Evolutionary conservation across 163 green algal species (phyloP), one percentile per base, ranked within the genome.

Genomic region (Trebouxia gelatinosa): DNA sequence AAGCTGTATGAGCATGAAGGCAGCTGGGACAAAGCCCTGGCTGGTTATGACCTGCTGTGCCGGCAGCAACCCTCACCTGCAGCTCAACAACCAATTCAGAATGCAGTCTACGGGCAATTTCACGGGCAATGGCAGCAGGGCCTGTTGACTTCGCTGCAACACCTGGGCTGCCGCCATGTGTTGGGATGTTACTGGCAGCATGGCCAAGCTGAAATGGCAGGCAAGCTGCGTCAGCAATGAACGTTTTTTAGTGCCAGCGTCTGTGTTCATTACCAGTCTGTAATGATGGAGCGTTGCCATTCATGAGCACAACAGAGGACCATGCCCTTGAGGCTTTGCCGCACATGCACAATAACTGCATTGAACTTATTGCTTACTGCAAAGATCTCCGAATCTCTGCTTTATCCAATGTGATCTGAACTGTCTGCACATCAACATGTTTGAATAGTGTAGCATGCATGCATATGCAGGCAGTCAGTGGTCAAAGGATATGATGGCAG

Each of bases 1-100:
- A 74, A 70, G 5, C 76, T 94, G 31, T 84, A 86, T 78, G 85
- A 90, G 77, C 90, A 93, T 61, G 90, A 95, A 74, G 86, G 91
- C 6, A 82, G 85, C 46, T 95, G 92, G 91, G 80, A 66, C n/a
- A 62, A 85, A 43, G 91, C 89, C 13, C 78, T 95, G 50, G 80
- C 83, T 7, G 78, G 32, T 0, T 82, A 91, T 40, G 91, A 96
- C 78, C 66, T 89, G 19, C 78, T 84, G 32, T 81, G 68, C 29
- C 43, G 48, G 11, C 68, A 26, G n/a, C n/a, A n/a, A n/a, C 6
- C 32, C 11, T 34, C 38, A 11, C 9, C 39, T 74, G 38, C 43
- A 54, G 13, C 23, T 64, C 3, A 29, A 43, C 31, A 39, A 37
- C n/a, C n/a, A n/a, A n/a, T n/a, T n/a, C n/a, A n/a, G n/a, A n/a